Conservation (phyloP, 805 yeast species). For the Zygosaccharomyces lentus region DNA sequence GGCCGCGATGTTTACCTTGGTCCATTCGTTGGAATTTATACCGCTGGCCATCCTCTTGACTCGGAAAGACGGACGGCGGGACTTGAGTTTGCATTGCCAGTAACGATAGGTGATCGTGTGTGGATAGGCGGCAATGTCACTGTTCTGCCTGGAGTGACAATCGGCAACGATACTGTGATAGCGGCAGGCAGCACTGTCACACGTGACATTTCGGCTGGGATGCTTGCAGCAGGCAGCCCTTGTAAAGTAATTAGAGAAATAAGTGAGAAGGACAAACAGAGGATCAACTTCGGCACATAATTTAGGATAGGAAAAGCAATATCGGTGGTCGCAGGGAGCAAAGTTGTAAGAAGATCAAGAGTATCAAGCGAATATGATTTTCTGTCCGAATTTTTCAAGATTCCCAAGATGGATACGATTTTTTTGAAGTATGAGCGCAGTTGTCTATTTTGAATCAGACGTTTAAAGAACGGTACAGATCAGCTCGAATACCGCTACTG, state of each 20-base stretch:
- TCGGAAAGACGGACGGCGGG: slow-evolving; percentile 38
- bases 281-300: background rate
- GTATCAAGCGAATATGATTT: too few relatives aligned
- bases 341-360: too few relatives aligned
- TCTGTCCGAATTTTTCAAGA: too few relatives aligned
- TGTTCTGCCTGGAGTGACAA: slow-evolving; percentile 60
- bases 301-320: too few relatives aligned
- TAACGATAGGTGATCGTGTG: slow-evolving; percentile 57
- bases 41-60: slow-evolving; percentile 64
- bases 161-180: slow-evolving; percentile 57
- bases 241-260: slow-evolving; percentile 42
- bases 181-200: slow-evolving; percentile 69
- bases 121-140: slow-evolving; percentile 61
- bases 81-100: slow-evolving; percentile 52
- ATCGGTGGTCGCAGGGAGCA: too few relatives aligned
- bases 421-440: too few relatives aligned
- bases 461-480: too few relatives aligned
- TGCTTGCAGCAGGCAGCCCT: slow-evolving; percentile 63
- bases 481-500: too few relatives aligned
- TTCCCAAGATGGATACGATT: too few relatives aligned
- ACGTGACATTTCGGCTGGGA: slow-evolving; percentile 49
- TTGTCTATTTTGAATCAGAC: too few relatives aligned
- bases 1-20: slow-evolving; percentile 61
- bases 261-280: background rate
- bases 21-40: slow-evolving; percentile 54